Evolutionary conservation across 2,329 filamentous ascomycete genomes (phyloP).

Genomic region (Pyricularia sp.): DNA sequence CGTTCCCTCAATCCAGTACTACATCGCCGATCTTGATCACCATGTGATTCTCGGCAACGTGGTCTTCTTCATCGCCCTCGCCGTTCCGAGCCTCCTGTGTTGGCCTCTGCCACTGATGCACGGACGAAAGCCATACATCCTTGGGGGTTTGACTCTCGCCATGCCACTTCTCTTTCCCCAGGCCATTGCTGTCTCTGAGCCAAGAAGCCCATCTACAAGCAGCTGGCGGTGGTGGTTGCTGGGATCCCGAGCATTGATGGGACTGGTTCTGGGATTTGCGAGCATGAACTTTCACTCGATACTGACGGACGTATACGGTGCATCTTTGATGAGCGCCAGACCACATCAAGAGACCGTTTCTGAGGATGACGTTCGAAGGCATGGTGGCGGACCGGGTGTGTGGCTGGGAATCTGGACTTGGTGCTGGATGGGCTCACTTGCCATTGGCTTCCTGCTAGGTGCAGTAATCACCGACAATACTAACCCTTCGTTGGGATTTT

Average conservation of each 20-base stretch:
- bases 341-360: constrained; percentile 66
- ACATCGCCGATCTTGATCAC: constrained; percentile 60
- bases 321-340: constrained; percentile 61
- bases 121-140: constrained; percentile 68
- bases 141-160: constrained; percentile 57
- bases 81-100: constrained; percentile 57
- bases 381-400: constrained; percentile 70
- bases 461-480: constrained; percentile 57
- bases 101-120: constrained; percentile 71
- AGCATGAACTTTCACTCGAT: constrained; percentile 69
- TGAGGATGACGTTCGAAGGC: constrained; percentile 57
- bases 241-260: constrained; percentile 55
- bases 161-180: constrained; percentile 70
- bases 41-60: constrained; percentile 65
- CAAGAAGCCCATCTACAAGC: constrained; percentile 43
- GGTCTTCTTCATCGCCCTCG: constrained; percentile 61
- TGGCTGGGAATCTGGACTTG: constrained; percentile 74
- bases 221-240: constrained; percentile 54
- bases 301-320: constrained; percentile 66
- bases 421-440: constrained; percentile 65
- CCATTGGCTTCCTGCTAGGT: constrained; percentile 63
- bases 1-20: constrained; percentile 72
- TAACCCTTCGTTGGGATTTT: constrained; percentile 66
- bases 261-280: constrained; percentile 61
- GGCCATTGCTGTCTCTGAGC: constrained; percentile 52